Evolutionary conservation across 78 protist species (phyloP), one percentile per base, ranked within the genome.

Genomic region (Tieghemostelium lacteum): DNA sequence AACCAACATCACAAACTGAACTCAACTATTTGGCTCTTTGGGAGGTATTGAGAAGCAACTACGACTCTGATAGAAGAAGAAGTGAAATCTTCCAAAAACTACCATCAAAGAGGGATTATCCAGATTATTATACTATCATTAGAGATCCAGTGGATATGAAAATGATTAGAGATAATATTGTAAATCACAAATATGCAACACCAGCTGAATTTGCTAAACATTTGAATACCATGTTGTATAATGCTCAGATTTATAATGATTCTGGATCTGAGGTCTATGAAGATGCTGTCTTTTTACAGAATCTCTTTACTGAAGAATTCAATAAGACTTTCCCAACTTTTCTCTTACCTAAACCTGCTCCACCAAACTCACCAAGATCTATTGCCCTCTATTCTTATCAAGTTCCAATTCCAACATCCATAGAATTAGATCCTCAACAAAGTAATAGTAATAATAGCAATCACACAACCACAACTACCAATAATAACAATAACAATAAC

Each of bases 91-190:
- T 89, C 31, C 52, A 67, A 12, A 54, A 55, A n/a, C 66, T 89
- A 3, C 94, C 94, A 60, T 60, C 70, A 54, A 73, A 75, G 61
- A 37, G 83, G 45, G 88, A 89, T 62, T 75, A 75, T 31, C 85
- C 80, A 57, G 94, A 89, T 49, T 89, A 89, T 64, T 89, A 89
- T 67, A 60, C 40, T 26, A 58, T 71, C 75, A 89, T 77, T 74
- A 45, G 34, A 7, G 86, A 75, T 8, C 94, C 94, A 73, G 77
- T 77, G 28, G 87, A 74, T 65, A 65, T 89, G 85, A 88, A 88
- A 66, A n/a, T n/a, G n/a, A n/a, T n/a, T n/a, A n/a, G n/a, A n/a
- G 83, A 75, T 6, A 73, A 57, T 36, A 75, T 88, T 54, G 36
- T 69, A 17, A 78, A 55, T 8, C 52, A 61, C 1, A 54, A 66